Conservation (phyloP, 495 filamentous ascomycete genomes). For the Gamarada debralockiae region DNA sequence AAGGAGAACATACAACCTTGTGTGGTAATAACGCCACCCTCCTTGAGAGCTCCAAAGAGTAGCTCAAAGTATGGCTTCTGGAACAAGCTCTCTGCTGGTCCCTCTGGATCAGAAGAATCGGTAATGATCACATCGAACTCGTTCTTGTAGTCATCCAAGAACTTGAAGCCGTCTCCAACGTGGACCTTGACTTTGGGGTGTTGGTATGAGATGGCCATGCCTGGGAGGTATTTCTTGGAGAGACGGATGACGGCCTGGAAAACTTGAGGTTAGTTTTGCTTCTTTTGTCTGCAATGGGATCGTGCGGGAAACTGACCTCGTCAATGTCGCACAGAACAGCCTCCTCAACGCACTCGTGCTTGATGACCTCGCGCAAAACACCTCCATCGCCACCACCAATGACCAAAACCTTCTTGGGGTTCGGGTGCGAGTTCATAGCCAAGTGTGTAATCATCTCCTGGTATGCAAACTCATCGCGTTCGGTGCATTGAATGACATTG, state of each 20-base stretch:
- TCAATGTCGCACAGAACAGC: slow-evolving; percentile 98
- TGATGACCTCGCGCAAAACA: slow-evolving; percentile 95
- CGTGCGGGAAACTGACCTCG: slow-evolving; percentile 54
- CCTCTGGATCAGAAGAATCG: slow-evolving; percentile 95
- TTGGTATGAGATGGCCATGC: slow-evolving; percentile 88
- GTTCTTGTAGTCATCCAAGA: slow-evolving; percentile 87
- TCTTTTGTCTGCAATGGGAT: not conserved
- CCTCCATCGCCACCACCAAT: slow-evolving; percentile 97
- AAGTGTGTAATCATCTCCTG: slow-evolving; percentile 99
- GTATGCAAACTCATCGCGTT: slow-evolving; percentile 98
- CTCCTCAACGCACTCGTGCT: slow-evolving; percentile 91
- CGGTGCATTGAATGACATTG: slow-evolving; percentile 98
- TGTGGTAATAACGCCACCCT: slow-evolving; percentile 98
- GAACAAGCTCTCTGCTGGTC: slow-evolving; percentile 93
- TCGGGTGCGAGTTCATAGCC: slow-evolving; percentile 96
- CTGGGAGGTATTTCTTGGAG: slow-evolving; percentile 95
- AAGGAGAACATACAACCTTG: slow-evolving; percentile 98
- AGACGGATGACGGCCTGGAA: slow-evolving; percentile 89
- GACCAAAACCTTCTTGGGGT: slow-evolving; percentile 96
- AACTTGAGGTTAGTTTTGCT: slow-evolving; percentile 10
- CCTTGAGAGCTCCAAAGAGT: slow-evolving; percentile 78
- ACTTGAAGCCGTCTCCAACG: slow-evolving; percentile 97
- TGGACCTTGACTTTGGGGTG: slow-evolving; percentile 89
- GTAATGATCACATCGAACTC: slow-evolving; percentile 99
- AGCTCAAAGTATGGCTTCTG: slow-evolving; percentile 99